Percentiles rank a stretch among this genome's conserved stretches.
Evolutionary conservation across 805 yeast species (phyloP).

Genomic region (Starmerella davenportii): DNA sequence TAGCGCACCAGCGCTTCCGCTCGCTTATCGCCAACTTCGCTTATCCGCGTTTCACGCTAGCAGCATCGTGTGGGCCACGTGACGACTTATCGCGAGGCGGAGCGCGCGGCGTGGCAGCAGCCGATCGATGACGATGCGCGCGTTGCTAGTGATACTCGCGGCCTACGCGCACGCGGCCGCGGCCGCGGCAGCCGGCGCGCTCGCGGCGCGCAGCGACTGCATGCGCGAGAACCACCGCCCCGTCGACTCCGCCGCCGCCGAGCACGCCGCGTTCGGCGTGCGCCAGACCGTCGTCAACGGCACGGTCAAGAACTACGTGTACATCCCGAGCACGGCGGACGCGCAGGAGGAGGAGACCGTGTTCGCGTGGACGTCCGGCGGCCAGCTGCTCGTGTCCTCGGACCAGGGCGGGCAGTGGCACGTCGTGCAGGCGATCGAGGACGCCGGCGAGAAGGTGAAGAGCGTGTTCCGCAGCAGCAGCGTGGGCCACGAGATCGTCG

Average conservation of each 20-base stretch:
- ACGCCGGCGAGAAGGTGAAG: conserved; percentile 10
- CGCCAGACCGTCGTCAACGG: conserved; percentile 31
- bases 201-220: background rate
- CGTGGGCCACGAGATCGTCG: conserved; percentile 37
- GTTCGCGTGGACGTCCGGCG: conserved; percentile 36
- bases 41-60: too few species aligned
- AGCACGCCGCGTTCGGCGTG: background rate
- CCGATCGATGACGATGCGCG: too few species aligned
- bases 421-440: background rate
- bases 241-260: background rate
- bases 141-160: too few species aligned
- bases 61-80: too few species aligned
- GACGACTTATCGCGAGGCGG: too few species aligned
- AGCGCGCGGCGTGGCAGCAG: too few species aligned
- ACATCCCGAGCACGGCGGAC: conserved; percentile 36
- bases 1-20: too few species aligned
- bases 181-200: too few species aligned
- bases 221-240: background rate
- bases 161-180: too few species aligned
- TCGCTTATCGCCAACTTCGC: too few species aligned
- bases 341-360: conserved; percentile 43
- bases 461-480: conserved; percentile 47
- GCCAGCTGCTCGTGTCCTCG: conserved; percentile 44
- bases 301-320: conserved; percentile 36
- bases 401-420: conserved; percentile 44